Evolutionary conservation across 345 rosid genomes (phyloP), one percentile per base, ranked within the genome.

Genomic region (Populus simonii): DNA sequence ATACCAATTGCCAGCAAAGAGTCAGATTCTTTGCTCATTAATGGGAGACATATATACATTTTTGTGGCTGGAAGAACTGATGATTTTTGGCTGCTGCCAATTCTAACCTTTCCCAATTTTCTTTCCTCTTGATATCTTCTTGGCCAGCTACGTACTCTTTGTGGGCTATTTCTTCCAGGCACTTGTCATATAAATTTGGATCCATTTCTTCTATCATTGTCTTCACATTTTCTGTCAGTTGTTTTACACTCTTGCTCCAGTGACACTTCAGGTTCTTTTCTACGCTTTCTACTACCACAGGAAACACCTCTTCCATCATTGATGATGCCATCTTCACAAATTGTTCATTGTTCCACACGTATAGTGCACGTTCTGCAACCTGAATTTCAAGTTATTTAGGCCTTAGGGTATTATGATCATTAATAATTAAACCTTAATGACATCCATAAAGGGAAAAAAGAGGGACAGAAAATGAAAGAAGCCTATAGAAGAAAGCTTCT

Each of bases 311-410:
- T 57, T 91, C 87, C 33, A 80, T 80, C 6, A 89, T 86, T 41
- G 82, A 15, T 16, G 80, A 57, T 71, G 83, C 90, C 93, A 89
- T 86, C 82, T 88, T 89, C 80, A 89, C 91, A 66, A 91, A 87
- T 49, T 79, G 84, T 76, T 89, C 92, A 7, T 87, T 89, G 88
- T 89, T 89, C 93, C 91, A 88, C 41, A 88, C 70, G 55, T 88
- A 86, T 1, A 89, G 79, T 4, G 95, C 92, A 7, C 93, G 83
- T 75, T 91, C 89, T 0, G 92, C 91, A 0, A 91, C 95, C 93
- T 89, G 76, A 45, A 27, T 39, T 35, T 12, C 12, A 22, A 71
- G 23, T 53, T 43, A 66, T 22, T 55, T 55, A 8, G 51, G 51
- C 51, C 29, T 7, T n/a, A 66, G 15, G 17, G 36, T 74, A 47